Conservation (phyloP, 2,329 filamentous ascomycete species). For the Hymenoscyphus occultus region DNA sequence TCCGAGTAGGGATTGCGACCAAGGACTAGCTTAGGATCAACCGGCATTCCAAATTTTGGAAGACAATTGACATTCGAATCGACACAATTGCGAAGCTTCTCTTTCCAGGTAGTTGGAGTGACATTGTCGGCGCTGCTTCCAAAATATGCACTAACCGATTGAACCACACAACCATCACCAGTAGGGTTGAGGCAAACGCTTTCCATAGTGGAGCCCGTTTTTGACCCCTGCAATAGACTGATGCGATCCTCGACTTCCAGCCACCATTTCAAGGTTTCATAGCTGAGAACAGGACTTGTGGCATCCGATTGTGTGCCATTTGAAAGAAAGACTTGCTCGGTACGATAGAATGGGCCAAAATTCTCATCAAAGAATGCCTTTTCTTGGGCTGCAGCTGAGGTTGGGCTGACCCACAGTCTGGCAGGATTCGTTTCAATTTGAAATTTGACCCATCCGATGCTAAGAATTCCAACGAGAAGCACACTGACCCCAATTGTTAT, state of each 20-base stretch:
- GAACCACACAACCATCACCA: slow-evolving; percentile 83
- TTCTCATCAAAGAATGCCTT: slow-evolving; percentile 91
- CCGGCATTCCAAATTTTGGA: slow-evolving; percentile 83
- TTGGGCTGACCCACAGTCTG: slow-evolving; percentile 92
- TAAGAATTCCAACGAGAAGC: slow-evolving; percentile 73
- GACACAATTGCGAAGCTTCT: slow-evolving; percentile 69
- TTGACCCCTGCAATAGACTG: slow-evolving; percentile 64
- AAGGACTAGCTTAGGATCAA: slow-evolving; percentile 81
- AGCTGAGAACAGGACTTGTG: slow-evolving; percentile 75
- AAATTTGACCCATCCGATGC: slow-evolving; percentile 84
- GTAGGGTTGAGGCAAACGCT: slow-evolving; percentile 95
- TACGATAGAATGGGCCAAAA: slow-evolving; percentile 94
- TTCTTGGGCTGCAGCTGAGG: slow-evolving; percentile 84
- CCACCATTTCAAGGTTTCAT: slow-evolving; percentile 92
- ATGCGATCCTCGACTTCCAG: slow-evolving; percentile 82
- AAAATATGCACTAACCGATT: slow-evolving; percentile 90
- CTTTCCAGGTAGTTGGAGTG: slow-evolving; percentile 66
- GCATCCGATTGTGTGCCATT: slow-evolving; percentile 70
- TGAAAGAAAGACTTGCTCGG: slow-evolving; percentile 89
- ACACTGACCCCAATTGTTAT: slow-evolving; percentile 77
- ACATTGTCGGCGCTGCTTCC: slow-evolving; percentile 62
- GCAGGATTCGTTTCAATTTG: slow-evolving; percentile 89
- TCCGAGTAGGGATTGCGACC: slow-evolving; percentile 70
- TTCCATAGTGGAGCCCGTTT: slow-evolving; percentile 66
- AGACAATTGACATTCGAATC: slow-evolving; percentile 80